phyloP scores from a whole-genome alignment of 2,329 filamentous ascomycete species.

The Fusarium pseudocircinatum region DNA sequence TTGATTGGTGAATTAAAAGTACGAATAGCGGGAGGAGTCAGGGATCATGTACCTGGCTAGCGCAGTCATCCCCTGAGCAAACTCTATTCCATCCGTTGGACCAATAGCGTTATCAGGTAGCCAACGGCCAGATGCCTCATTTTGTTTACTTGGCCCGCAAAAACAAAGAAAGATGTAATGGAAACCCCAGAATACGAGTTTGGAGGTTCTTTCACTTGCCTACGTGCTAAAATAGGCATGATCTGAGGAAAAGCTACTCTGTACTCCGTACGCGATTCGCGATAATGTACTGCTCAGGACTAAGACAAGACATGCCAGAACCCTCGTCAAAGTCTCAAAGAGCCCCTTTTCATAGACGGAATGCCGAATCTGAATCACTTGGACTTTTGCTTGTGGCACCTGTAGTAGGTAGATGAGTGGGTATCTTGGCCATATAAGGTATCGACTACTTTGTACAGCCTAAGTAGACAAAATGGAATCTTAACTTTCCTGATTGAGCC shows the following conservation, averaged over 20 bases:
- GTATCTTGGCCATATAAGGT: not conserved
- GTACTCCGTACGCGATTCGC: not conserved
- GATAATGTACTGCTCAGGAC: not conserved
- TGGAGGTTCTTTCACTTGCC: not conserved
- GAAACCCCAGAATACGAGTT: not conserved
- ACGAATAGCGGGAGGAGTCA: not conserved
- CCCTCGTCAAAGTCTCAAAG: not conserved
- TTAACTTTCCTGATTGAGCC: conserved; percentile 13
- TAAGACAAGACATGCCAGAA: not conserved
- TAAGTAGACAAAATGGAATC: conserved; percentile 11
- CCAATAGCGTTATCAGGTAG: not conserved
- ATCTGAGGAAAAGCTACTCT: not conserved
- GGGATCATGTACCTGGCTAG: conserved; percentile 27
- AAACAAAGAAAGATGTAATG: not conserved
- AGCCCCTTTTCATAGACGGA: conserved; percentile 9
- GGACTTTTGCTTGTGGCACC: not conserved
- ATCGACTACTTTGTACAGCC: not conserved
- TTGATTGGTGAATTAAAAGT: conserved; percentile 11
- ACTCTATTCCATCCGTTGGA: not conserved
- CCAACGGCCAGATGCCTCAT: not conserved
- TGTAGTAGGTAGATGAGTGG: not conserved
- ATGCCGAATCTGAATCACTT: conserved; percentile 22
- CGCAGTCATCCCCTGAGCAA: conserved; percentile 16
- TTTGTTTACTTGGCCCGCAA: not conserved
- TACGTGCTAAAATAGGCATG: not conserved